phyloP scores from a whole-genome alignment of 495 filamentous ascomycete species.

The Neurospora sp. region DNA sequence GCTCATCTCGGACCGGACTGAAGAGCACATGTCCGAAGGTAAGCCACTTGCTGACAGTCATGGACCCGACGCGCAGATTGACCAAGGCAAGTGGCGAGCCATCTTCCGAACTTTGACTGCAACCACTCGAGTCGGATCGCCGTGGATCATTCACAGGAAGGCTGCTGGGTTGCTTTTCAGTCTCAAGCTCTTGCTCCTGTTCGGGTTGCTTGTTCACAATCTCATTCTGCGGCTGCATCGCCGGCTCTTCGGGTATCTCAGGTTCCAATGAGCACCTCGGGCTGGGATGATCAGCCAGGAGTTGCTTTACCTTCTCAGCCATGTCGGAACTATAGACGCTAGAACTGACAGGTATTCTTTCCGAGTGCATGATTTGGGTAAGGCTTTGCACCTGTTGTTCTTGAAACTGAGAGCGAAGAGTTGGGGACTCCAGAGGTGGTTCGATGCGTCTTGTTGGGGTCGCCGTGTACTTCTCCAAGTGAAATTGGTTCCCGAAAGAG shows the following conservation, averaged over 20 bases:
- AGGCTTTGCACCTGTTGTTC: slow-evolving; percentile 20
- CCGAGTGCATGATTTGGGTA: slow-evolving; percentile 17
- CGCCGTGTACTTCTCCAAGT: slow-evolving; percentile 26
- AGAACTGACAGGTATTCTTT: slow-evolving; percentile 20
- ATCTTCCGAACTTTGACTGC: slow-evolving; percentile 36
- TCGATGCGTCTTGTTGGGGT: slow-evolving; percentile 3
- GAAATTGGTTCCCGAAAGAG: slow-evolving; percentile 34
- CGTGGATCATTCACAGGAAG: slow-evolving; percentile 29
- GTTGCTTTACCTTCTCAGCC: slow-evolving; percentile 33
- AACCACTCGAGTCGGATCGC: slow-evolving; percentile 35
- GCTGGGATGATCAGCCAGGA: slow-evolving; percentile 25
- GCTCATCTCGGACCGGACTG: slow-evolving; percentile 76
- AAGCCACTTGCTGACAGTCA: slow-evolving; percentile 66
- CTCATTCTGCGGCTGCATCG: not conserved
- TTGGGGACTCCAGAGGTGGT: slow-evolving; percentile 32
- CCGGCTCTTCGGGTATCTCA: not conserved
- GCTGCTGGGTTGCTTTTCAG: slow-evolving; percentile 17
- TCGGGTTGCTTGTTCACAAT: slow-evolving; percentile 22
- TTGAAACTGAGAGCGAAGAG: slow-evolving; percentile 14
- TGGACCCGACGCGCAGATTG: slow-evolving; percentile 69
- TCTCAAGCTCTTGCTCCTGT: slow-evolving; percentile 22
- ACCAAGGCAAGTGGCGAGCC: slow-evolving; percentile 59
- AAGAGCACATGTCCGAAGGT: slow-evolving; percentile 93
- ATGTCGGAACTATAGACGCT: slow-evolving; percentile 38
- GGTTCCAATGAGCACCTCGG: slow-evolving; percentile 27